Base-by-base conservation (phyloP, 257 asterid species). In the Solanum chmielewskii region DNA sequence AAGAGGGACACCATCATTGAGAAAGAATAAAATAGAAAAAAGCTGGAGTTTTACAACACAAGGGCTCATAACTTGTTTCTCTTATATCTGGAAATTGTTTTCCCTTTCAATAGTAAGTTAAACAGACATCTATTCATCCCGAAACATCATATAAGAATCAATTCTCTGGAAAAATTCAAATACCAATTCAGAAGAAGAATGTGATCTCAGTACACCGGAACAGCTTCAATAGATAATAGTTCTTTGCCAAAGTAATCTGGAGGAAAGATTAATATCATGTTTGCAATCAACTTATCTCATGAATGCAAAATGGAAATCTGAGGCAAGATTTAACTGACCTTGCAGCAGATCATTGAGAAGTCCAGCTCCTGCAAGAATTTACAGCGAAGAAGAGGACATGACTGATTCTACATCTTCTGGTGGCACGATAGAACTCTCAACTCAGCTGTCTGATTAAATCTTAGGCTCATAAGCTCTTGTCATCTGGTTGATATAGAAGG, bases 401-500 rank as follows among this genome's bases (percentile, higher is more conserved):
- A 89, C 45, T 88, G 83, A 84, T 39, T 66, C 85, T 83, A 59
- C 49, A 80, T 47, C 74, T 76, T 71, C 84, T 18, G n/a, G 71
- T 29, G 33, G 56, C 60, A 85, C 27, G 52, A 41, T 74, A 68
- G 16, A 87, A 56, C 85, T 83, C 69, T 81, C 85, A 56, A 83
- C 77, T 62, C 77, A 49, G 27, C 45, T 52, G 39, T 83, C 85
- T 76, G 86, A 77, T 85, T 85, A 86, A 86, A 59, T 85, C 35
- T 49, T 37, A 37, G 12, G n/a, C 37, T 39, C 82, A 71, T 69
- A 80, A 66, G 83, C 83, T 71, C 71, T 52, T 84, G 90, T 94
- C 91, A 92, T 87, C 94, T 89, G 81, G 87, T 88, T 35, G 92
- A 86, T 71, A 87, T 41, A 66, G 91, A 60, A 80, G 89, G 88